phyloP scores from a whole-genome alignment of 805 yeast genomes.

The Saccharomyces mikatae region DNA sequence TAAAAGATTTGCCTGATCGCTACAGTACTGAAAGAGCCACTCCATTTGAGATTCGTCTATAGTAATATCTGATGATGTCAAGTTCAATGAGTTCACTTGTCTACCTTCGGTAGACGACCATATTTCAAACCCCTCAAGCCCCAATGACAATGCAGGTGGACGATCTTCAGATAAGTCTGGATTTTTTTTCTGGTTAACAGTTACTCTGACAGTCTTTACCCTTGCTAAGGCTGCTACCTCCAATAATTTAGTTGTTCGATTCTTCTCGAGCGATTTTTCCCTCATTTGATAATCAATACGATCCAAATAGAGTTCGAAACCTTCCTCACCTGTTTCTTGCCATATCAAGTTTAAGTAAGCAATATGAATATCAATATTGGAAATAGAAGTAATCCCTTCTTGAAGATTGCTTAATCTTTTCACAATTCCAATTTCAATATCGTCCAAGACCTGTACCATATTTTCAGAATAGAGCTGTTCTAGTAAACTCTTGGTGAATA shows the following conservation, averaged over 20 bases:
- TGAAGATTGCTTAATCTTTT: conserved; percentile 33
- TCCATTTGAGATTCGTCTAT: conserved; percentile 30
- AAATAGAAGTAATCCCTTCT: conserved; percentile 8
- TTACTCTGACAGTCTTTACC: conserved; percentile 15
- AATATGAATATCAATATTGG: conserved; percentile 14
- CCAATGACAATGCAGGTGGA: conserved; percentile 23
- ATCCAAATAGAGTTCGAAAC: conserved; percentile 17
- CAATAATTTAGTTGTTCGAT: conserved; percentile 8
- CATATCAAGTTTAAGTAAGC: conserved; percentile 16
- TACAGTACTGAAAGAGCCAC: conserved; percentile 27
- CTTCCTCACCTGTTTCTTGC: conserved; percentile 13
- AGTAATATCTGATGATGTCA: conserved; percentile 27
- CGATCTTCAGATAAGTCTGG: conserved; percentile 9
- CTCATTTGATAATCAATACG: conserved; percentile 18
- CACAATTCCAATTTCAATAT: conserved; percentile 53
- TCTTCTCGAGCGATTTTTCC: conserved; percentile 11
- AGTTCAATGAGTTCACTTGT: conserved; percentile 22
- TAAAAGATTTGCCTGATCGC: conserved; percentile 7
- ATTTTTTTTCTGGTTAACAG: conserved; percentile 8
- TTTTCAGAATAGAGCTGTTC: conserved; percentile 32
- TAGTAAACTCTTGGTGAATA: conserved; percentile 32
- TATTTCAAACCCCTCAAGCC: conserved; percentile 23
- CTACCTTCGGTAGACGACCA: conserved; percentile 21
- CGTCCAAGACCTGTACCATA: conserved; percentile 50
- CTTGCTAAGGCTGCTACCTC: conserved; percentile 14